Conservation (phyloP, 1,284 basidiomycete genomes). For the Sanguinoderma infundibulare region DNA sequence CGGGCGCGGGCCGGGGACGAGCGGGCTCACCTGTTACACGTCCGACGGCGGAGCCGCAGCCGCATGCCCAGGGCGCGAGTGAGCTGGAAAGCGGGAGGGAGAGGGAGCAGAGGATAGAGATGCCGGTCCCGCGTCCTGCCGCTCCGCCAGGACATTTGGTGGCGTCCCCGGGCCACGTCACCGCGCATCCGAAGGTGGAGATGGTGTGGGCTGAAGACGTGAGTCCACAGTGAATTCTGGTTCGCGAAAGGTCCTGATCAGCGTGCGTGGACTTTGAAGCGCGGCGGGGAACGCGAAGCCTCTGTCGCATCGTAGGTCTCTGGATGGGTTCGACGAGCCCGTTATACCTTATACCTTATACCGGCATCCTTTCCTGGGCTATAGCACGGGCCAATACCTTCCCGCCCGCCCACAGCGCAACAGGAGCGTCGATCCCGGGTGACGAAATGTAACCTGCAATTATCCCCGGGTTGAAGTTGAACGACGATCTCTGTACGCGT, state of each 20-base stretch:
- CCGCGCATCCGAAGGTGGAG: slow-evolving; percentile 1
- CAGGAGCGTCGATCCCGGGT: no score
- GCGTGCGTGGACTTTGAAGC: no score
- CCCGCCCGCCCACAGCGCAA: no score
- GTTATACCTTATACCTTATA: no score
- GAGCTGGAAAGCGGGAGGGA: not conserved
- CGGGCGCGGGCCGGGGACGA: not conserved
- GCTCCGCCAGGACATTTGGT: slow-evolving; percentile 4
- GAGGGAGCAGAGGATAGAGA: slow-evolving; percentile 6
- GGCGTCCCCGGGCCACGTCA: not conserved
- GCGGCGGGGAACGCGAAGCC: not conserved
- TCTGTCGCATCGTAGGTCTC: not conserved
- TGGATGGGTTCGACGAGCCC: no score
- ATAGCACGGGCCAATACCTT: no score
- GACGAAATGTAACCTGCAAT: no score
- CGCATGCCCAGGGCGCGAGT: not conserved
- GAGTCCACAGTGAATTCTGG: not conserved
- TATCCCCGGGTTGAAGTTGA: no score
- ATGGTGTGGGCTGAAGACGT: slow-evolving; percentile 3
- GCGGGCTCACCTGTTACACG: not conserved
- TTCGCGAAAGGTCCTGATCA: no score
- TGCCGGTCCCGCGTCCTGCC: slow-evolving; percentile 10
- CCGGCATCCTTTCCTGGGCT: no score
- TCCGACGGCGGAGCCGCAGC: not conserved
- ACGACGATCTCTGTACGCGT: no score